Evolutionary conservation across 169 alveolate genomes (phyloP), one percentile per base, ranked within the genome.

Genomic region (Cyclospora cayetanensis): DNA sequence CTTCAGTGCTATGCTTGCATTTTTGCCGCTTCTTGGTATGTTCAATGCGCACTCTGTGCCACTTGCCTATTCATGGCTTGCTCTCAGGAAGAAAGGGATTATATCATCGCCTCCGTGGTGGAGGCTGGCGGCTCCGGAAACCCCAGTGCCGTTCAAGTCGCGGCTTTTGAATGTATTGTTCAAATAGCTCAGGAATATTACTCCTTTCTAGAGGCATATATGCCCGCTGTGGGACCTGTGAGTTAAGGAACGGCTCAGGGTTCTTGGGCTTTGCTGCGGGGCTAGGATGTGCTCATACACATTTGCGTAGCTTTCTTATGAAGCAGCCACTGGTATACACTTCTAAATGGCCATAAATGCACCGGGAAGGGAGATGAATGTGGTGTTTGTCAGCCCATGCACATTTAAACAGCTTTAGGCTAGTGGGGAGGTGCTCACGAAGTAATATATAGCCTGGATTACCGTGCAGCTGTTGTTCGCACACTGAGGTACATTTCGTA

Each of bases 151-250:
- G 90, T 94, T 34, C 95, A 92, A 85, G 94, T 94, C 41, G 95
- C 96, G 20, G 95, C 95, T 0, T 92, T 92, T 53, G 96, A 94
- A 91, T 94, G 96, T 25, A 84, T 94, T 39, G 95, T 94, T 53
- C 92, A 94, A 66, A 85, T 92, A 35, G 93, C 96, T 0, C 72
- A 93, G 43, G 95, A 92, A 66, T 79, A 90, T 31, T 90, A 90
- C 77, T n/a, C 83, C 4, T 18, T 65, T 46, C 29, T 90, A 29
- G 90, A 60, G 77, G 85, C 93, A 20, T 90, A 90, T 60, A 90
- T 90, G 93, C 87, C 80, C n/a, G 72, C 72, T 34, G 46, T 90
- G 20, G 93, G 91, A 25, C 86, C 90, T 18, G 74, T 85, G 25
- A 35, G 91, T 85, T 1, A 29, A n/a, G 27, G 4, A 55, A 20